These are phyloP conservation scores for Sedum album DNA, from an alignment of 164 flowering plant species.

Conservation along the genomic window DNA sequence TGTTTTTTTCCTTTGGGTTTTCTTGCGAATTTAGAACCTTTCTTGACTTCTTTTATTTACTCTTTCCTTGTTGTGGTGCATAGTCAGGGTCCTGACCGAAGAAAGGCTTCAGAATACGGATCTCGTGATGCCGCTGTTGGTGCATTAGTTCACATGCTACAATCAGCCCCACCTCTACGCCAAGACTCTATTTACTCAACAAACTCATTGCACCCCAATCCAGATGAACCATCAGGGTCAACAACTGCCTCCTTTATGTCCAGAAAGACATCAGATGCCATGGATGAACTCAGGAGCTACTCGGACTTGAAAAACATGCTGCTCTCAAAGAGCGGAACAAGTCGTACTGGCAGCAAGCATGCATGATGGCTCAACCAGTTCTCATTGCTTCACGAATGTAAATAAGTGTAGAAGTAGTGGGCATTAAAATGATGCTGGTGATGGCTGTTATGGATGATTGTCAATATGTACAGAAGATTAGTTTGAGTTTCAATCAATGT, in stretches of 20 bases:
- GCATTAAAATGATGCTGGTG: background rate
- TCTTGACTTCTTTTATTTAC: background rate
- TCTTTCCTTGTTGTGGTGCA: constrained; percentile 2
- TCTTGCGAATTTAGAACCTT: no score
- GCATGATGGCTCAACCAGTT: background rate
- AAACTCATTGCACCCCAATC: constrained; percentile 34
- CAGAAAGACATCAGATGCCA: constrained; percentile 69
- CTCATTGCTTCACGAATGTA: background rate
- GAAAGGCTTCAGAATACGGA: constrained; percentile 34
- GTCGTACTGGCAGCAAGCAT: background rate
- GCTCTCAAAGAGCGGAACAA: constrained; percentile 58
- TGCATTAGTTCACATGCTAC: constrained; percentile 71
- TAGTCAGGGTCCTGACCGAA: constrained; percentile 28
- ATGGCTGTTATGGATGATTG: no score
- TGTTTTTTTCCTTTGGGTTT: background rate
- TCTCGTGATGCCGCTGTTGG: constrained; percentile 66
- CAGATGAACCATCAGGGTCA: constrained; percentile 27
- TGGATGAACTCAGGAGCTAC: constrained; percentile 77
- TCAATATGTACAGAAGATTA: no score
- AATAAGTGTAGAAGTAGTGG: background rate
- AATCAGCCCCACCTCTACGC: constrained; percentile 80
- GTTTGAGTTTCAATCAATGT: no score
- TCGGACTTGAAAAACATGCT: constrained; percentile 64
- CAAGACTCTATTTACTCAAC: constrained; percentile 54
- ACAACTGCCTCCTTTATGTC: constrained; percentile 55